Percentiles rank a stretch among this genome's conserved stretches.
Conservation (phyloP, 139 green algal genomes). For the Chlamydomonas schloesseri region DNA sequence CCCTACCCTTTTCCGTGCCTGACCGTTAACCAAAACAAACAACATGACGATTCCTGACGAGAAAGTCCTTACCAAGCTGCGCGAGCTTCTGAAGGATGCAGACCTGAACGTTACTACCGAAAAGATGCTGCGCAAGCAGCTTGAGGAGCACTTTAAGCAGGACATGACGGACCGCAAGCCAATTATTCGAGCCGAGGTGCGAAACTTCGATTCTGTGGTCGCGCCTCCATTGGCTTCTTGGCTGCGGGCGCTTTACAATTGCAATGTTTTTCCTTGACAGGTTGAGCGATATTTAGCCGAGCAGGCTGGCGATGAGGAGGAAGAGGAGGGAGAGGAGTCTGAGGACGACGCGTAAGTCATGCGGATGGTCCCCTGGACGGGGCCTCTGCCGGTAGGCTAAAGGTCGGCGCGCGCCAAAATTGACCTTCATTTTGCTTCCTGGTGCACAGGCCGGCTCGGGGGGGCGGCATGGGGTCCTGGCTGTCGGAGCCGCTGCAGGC, state of each 20-base stretch:
- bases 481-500: constrained; percentile 67
- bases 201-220: no score
- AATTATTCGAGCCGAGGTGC: constrained; percentile 64
- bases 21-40: no score
- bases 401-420: background rate
- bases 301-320: constrained; percentile 42
- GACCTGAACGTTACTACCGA: constrained; percentile 74
- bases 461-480: background rate
- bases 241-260: no score
- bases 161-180: constrained; percentile 71
- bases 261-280: constrained; percentile 12
- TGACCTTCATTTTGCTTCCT: background rate
- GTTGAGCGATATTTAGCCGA: constrained; percentile 50
- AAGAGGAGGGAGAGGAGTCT: constrained; percentile 36
- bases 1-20: no score
- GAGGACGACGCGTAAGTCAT: constrained; percentile 41
- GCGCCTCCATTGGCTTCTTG: background rate
- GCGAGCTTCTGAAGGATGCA: constrained; percentile 52
- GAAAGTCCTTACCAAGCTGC: constrained; percentile 38
- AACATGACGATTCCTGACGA: background rate
- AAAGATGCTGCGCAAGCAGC: constrained; percentile 75
- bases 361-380: background rate
- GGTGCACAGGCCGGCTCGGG: background rate
- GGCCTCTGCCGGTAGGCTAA: no score
- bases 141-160: constrained; percentile 73